Percentiles rank a stretch among this genome's conserved stretches.
These are phyloP conservation scores for Podila horticola DNA, from an alignment of 192 early-diverging fungal species.

Conservation along the genomic window DNA sequence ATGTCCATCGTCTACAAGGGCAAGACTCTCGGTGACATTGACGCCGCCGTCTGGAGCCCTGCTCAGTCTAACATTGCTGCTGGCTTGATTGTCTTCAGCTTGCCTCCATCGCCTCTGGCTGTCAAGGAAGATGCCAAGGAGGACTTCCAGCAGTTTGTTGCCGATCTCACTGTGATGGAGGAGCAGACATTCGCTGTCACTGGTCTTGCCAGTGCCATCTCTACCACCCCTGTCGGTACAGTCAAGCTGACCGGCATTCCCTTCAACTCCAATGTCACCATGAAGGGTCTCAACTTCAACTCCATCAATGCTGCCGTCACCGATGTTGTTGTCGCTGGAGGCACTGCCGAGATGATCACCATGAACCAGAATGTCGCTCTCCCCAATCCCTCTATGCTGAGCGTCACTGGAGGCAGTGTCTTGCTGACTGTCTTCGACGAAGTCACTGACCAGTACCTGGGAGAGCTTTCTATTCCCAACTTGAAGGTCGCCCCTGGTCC, in stretches of 20 bases:
- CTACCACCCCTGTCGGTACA: constrained; percentile 65
- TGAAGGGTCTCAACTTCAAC: constrained; percentile 65
- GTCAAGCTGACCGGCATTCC: constrained; percentile 60
- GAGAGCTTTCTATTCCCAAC: constrained; percentile 35
- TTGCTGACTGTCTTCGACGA: constrained; percentile 38
- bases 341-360: constrained; percentile 52
- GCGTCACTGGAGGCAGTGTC: constrained; percentile 27
- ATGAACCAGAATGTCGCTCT: constrained; percentile 45
- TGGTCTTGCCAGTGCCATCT: constrained; percentile 59
- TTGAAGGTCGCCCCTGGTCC: constrained; percentile 38
- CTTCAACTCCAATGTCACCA: constrained; percentile 58
- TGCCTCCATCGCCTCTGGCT: constrained; percentile 54
- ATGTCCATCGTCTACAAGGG: constrained; percentile 55
- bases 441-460: constrained; percentile 38
- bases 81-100: constrained; percentile 57
- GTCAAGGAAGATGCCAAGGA: constrained; percentile 54
- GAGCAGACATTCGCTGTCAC: constrained; percentile 53
- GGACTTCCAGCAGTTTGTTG: constrained; percentile 61
- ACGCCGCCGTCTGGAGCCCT: constrained; percentile 33
- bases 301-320: constrained; percentile 57
- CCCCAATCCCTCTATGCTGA: constrained; percentile 37
- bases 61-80: constrained; percentile 51
- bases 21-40: constrained; percentile 27
- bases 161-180: constrained; percentile 54
- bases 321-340: constrained; percentile 61